Base-by-base conservation (phyloP, 805 yeast genomes). In the Candida easanensis region DNA sequence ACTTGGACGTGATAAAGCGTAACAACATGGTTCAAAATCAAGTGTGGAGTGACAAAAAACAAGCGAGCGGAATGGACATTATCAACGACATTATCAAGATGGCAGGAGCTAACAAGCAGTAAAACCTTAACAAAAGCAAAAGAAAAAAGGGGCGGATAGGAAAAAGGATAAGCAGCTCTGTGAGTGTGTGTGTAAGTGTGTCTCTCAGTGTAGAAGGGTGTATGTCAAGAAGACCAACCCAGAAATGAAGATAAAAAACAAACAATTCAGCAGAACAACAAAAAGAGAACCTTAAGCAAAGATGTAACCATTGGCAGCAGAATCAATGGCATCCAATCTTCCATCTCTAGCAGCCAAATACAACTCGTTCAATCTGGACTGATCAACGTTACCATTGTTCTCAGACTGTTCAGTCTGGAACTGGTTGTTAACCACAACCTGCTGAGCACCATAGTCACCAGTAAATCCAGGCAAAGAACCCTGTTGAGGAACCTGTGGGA, bases 311-410 rank as follows among this genome's bases (percentile, higher is more conserved):
- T 69, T 70, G 9, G 77, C 54, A 39, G 65, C 70, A 14, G 80
- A 66, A 23, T 78, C 82, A 44, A 79, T 60, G 20, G 78, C 63
- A 52, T 77, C 82, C 30, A 77, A 53, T 44, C 76, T 70, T 14
- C 79, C 80, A 48, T 76, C 80, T 45, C 80, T 69, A 10, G 80
- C 77, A 41, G 80, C 80, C 26, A 76, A 55, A 44, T 76, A 71
- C 31, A 76, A 59, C 52, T 76, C 78, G 52, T 79, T 78, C 54
- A 78, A 62, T 45, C 77, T 68, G 4, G 59, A 45, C 39, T 63
- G 66, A 35, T 63, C 65, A 32, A 60, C 53, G 11, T 28, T 33
- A 27, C 22, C 41, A 20, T 27, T 23, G n/a, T 63, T 62, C 43
- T 67, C 72, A 20, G 59, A 47, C 10, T 63, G 61, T 22, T 67